Evolutionary conservation across 371 early-diverging fungal species (phyloP).

Genomic region (Umbelopsis sp.): DNA sequence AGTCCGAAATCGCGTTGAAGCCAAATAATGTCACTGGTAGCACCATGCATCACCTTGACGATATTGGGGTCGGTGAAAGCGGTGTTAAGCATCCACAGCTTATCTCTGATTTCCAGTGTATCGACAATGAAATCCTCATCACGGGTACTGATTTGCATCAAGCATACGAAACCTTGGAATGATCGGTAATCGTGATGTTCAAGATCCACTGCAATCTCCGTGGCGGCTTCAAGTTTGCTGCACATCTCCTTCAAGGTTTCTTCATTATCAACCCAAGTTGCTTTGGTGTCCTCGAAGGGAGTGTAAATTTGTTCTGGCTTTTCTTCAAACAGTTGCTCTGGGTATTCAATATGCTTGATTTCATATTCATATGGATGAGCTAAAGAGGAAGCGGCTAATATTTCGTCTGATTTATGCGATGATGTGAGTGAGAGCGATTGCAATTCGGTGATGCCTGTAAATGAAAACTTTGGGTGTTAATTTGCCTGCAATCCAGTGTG

Average conservation of each 20-base stretch:
- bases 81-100: conserved; percentile 78
- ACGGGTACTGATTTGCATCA: conserved; percentile 94
- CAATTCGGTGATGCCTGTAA: not conserved
- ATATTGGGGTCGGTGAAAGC: conserved; percentile 87
- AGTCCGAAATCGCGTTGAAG: conserved; percentile 96
- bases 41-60: conserved; percentile 96
- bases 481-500: not conserved
- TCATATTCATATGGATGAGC: conserved; percentile 95
- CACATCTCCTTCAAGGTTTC: conserved; percentile 68
- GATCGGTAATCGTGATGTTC: conserved; percentile 95
- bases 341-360: conserved; percentile 79
- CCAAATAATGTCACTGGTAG: conserved; percentile 96
- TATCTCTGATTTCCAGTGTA: conserved; percentile 81
- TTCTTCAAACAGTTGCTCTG: conserved; percentile 67
- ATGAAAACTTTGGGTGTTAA: not conserved
- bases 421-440: not conserved
- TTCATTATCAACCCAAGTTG: conserved; percentile 75
- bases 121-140: conserved; percentile 91
- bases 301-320: conserved; percentile 59
- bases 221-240: conserved; percentile 55
- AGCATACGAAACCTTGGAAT: conserved; percentile 93
- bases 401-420: conserved; percentile 7
- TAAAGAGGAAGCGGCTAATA: conserved; percentile 26
- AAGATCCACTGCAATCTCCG: conserved; percentile 92
- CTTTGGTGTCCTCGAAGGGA: conserved; percentile 64